phyloP scores from a whole-genome alignment of 495 filamentous ascomycete genomes.

The Neurospora sp. region DNA sequence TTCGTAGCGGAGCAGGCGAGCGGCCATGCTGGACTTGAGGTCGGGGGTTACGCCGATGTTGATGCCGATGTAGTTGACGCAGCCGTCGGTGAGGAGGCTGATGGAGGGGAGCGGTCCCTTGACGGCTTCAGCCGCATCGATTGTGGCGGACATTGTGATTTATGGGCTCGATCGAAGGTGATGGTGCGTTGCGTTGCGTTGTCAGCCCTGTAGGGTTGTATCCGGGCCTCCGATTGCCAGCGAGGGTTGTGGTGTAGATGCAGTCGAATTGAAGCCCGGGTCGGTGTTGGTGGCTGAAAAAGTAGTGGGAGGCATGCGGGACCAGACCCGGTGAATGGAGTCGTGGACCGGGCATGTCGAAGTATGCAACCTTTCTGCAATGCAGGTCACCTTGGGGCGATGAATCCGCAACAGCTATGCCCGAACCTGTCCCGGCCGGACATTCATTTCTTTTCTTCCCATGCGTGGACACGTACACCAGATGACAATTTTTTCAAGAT shows the following conservation, averaged over 20 bases:
- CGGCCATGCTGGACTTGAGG: background rate
- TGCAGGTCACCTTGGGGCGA: background rate
- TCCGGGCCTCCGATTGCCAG: background rate
- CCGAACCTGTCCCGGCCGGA: background rate
- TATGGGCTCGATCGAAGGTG: background rate
- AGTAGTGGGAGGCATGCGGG: background rate
- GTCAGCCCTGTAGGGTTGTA: background rate
- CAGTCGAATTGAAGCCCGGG: background rate
- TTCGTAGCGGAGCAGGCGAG: background rate
- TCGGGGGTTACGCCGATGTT: background rate
- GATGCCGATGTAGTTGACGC: background rate
- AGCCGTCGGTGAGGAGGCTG: background rate
- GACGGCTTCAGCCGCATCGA: background rate
- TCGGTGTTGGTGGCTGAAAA: background rate
- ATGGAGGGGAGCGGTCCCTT: background rate
- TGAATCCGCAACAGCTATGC: background rate
- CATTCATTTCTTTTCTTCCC: background rate
- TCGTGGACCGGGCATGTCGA: background rate
- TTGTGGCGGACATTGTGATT: background rate
- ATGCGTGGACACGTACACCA: background rate
- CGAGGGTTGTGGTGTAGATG: background rate
- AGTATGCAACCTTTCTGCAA: background rate
- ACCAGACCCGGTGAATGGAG: background rate
- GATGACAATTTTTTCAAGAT: background rate
- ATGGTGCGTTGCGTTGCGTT: background rate